A percentile compares a stretch with the other conserved stretches of the same genome.
phyloP scores from a whole-genome alignment of 2,329 filamentous ascomycete genomes.

The Canariomyces notabilis region DNA sequence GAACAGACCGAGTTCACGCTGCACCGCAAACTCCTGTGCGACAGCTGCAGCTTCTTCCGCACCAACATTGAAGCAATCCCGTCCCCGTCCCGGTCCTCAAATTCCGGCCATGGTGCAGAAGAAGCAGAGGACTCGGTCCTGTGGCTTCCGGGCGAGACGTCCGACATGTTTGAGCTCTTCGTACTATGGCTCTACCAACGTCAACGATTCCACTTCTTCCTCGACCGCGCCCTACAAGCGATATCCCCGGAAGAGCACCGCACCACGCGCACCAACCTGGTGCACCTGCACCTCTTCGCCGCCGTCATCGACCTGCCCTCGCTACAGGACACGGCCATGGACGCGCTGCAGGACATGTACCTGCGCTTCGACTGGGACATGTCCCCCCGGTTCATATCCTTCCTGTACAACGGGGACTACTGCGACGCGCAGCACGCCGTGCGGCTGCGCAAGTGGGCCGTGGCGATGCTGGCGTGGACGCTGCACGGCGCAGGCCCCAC shows the following conservation, averaged over 20 bases:
- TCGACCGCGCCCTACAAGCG: conserved; percentile 37
- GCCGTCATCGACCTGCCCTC: conserved; percentile 44
- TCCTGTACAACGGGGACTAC: conserved; percentile 47
- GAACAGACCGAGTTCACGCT: conserved; percentile 30
- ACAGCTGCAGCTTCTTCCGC: conserved; percentile 44
- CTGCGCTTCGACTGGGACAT: conserved; percentile 56
- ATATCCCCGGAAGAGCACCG: conserved; percentile 14
- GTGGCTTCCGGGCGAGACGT: conserved; percentile 41
- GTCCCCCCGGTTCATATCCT: conserved; percentile 44
- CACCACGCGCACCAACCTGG: conserved; percentile 50
- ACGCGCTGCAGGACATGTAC: conserved; percentile 55
- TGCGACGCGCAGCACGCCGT: conserved; percentile 46
- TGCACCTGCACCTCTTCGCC: conserved; percentile 54
- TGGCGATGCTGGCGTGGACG: conserved; percentile 57
- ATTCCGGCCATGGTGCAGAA: conserved; percentile 7
- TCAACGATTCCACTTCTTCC: conserved; percentile 37
- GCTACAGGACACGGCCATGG: conserved; percentile 54
- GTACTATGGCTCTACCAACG: conserved; percentile 48
- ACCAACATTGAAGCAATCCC: conserved; percentile 38
- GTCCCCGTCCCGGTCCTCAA: conserved; percentile 14
- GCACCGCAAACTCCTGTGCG: conserved; percentile 39
- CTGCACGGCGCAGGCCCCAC: conserved; percentile 39
- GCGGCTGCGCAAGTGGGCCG: conserved; percentile 53
- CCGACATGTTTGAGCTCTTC: conserved; percentile 50
- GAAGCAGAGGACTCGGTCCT: conserved; percentile 26